Percentiles rank a stretch among this genome's conserved stretches.
Conservation (phyloP, 495 filamentous ascomycete genomes). For the Glonium stellatum region DNA sequence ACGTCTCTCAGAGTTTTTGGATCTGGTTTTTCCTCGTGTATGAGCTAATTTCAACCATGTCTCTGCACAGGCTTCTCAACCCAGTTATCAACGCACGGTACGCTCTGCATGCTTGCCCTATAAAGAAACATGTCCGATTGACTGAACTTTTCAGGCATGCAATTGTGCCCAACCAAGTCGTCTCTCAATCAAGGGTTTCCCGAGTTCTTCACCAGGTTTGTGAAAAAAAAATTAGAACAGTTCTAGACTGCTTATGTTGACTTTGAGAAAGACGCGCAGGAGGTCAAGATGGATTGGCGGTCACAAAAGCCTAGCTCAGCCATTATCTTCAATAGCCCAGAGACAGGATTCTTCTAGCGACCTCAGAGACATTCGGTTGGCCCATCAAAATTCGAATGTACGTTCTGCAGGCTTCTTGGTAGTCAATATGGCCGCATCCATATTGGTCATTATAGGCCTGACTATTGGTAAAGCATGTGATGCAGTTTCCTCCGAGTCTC, state of each 20-base stretch:
- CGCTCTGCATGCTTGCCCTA: not conserved
- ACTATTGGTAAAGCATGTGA: not conserved
- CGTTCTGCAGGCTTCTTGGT: not conserved
- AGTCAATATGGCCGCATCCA: not conserved
- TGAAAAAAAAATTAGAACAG: not conserved
- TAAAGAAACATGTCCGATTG: not conserved
- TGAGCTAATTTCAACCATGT: not conserved
- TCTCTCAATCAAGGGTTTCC: not conserved
- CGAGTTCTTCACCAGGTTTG: not conserved
- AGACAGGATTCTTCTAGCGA: not conserved
- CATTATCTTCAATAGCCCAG: not conserved
- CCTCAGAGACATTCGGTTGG: not conserved
- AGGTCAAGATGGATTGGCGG: not conserved
- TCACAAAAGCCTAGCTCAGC: not conserved
- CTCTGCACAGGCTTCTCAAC: not conserved
- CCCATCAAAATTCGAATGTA: not conserved
- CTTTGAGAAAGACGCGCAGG: not conserved
- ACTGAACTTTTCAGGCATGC: not conserved
- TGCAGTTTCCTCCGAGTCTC: not conserved
- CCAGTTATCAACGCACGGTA: not conserved
- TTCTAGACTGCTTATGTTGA: not conserved
- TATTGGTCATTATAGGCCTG: not conserved
- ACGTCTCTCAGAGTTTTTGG: not conserved
- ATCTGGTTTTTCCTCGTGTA: not conserved
- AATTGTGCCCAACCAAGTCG: not conserved